Evolutionary conservation across 2,329 filamentous ascomycete species (phyloP).

Genomic region (Stagonosporopsis cucurbitacearum): DNA sequence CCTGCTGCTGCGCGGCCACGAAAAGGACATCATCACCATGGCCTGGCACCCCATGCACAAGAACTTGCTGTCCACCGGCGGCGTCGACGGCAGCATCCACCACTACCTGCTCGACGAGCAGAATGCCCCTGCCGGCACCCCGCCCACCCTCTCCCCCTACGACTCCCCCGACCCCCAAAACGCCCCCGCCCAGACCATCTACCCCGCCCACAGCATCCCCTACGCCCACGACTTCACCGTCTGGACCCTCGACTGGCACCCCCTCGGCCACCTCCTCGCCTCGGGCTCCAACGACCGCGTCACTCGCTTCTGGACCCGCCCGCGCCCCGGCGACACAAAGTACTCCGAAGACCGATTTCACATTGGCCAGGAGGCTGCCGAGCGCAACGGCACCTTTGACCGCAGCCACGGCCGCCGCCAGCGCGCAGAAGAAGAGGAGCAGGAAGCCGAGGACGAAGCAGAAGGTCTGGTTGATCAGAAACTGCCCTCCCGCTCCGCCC

Average conservation of each 20-base stretch:
- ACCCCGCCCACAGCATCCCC: conserved; percentile 84
- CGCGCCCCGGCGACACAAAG: conserved; percentile 84
- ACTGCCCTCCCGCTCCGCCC: conserved; percentile 68
- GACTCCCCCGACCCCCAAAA: conserved; percentile 78
- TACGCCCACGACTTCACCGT: conserved; percentile 94
- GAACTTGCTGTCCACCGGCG: conserved; percentile 87
- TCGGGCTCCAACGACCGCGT: conserved; percentile 97
- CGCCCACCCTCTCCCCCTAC: conserved; percentile 79
- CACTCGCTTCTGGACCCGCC: conserved; percentile 94
- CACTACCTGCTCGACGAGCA: conserved; percentile 97
- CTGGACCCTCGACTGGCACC: conserved; percentile 98
- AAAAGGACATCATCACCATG: conserved; percentile 93
- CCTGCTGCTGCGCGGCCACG: conserved; percentile 88
- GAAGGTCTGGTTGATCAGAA: conserved; percentile 93
- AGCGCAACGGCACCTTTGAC: conserved; percentile 94
- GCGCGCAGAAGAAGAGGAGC: conserved; percentile 89
- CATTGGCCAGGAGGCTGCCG: conserved; percentile 90
- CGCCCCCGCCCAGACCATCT: conserved; percentile 86
- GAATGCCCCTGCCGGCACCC: conserved; percentile 77
- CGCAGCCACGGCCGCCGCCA: conserved; percentile 78
- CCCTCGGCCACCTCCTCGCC: conserved; percentile 90
- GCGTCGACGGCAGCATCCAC: conserved; percentile 85
- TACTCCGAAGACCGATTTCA: conserved; percentile 92
- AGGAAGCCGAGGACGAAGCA: conserved; percentile 90
- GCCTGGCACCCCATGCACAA: conserved; percentile 94